phyloP scores from a whole-genome alignment of 2,329 filamentous ascomycete species.

The Colletotrichum paranaense region DNA sequence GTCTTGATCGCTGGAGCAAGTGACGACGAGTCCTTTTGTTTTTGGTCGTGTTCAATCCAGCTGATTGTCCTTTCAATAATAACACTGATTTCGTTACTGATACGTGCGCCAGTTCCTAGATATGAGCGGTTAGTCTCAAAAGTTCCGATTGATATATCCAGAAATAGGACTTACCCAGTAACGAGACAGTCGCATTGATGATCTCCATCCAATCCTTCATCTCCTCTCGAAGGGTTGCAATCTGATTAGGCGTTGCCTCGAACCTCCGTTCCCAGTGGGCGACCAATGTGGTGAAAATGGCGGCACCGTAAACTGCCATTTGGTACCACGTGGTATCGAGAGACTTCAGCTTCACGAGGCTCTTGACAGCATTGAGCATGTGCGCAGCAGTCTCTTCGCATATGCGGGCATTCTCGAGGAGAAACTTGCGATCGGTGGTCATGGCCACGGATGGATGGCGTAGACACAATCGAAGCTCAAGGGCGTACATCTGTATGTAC shows the following conservation, averaged over 20 bases:
- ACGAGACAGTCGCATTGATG: conserved; percentile 71
- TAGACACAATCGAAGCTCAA: conserved; percentile 70
- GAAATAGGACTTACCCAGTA: conserved; percentile 67
- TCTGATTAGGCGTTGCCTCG: conserved; percentile 66
- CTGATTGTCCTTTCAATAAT: conserved; percentile 64
- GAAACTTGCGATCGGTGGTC: conserved; percentile 63
- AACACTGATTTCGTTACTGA: conserved; percentile 56
- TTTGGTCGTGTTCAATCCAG: conserved; percentile 62
- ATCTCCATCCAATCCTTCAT: conserved; percentile 78
- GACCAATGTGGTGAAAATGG: conserved; percentile 79
- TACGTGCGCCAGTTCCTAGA: conserved; percentile 56
- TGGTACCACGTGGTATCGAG: conserved; percentile 85
- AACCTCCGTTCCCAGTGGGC: conserved; percentile 75
- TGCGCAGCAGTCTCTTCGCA: conserved; percentile 75
- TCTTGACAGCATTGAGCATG: conserved; percentile 69
- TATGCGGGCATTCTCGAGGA: conserved; percentile 71
- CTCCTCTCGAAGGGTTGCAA: conserved; percentile 71
- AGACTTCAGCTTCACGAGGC: conserved; percentile 72
- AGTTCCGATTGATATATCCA: no score
- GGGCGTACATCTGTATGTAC: conserved; percentile 63
- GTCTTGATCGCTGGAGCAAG: conserved; percentile 21
- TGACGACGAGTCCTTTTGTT: conserved; percentile 37
- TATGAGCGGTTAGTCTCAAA: conserved; percentile 19
- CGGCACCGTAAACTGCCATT: conserved; percentile 76
- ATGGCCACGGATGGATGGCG: conserved; percentile 71